Conservation (phyloP, 2,329 filamentous ascomycete genomes). For the Pseudohalonectria lignicola region DNA sequence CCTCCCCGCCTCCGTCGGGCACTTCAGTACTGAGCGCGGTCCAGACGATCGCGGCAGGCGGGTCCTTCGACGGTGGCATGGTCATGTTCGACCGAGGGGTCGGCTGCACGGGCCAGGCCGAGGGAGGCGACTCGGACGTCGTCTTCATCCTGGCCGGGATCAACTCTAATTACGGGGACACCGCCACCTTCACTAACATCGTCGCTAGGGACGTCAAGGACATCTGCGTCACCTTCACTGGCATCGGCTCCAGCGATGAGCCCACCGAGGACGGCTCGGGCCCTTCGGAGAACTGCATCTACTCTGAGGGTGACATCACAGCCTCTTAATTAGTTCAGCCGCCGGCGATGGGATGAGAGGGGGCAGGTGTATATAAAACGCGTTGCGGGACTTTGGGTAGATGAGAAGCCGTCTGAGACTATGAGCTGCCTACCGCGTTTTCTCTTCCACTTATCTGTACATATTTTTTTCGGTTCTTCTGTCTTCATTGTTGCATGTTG, state of each 20-base stretch:
- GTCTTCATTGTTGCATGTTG: too few species aligned
- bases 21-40: neutral
- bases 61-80: slow-evolving; percentile 33
- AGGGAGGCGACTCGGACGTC: slow-evolving; percentile 22
- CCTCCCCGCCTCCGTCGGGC: neutral
- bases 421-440: too few species aligned
- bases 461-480: too few species aligned
- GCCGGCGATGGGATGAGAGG: too few species aligned
- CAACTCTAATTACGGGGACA: slow-evolving; percentile 21
- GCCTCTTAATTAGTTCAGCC: too few species aligned
- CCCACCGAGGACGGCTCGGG: slow-evolving; percentile 10
- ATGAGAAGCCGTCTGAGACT: too few species aligned
- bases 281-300: slow-evolving; percentile 10
- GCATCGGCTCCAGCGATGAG: slow-evolving; percentile 15
- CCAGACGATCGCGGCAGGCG: slow-evolving; percentile 6
- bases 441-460: too few species aligned
- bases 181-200: slow-evolving; percentile 3
- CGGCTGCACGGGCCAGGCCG: slow-evolving; percentile 8
- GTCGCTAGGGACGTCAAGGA: slow-evolving; percentile 1
- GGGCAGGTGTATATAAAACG: too few species aligned
- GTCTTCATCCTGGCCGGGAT: slow-evolving; percentile 36
- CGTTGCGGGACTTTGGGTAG: too few species aligned
- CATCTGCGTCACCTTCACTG: slow-evolving; percentile 2
- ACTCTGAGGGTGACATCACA: slow-evolving; percentile 4
- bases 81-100: slow-evolving; percentile 7